Conservation (phyloP, 768 basidiomycete genomes). For the Rhodotorula diobovata region DNA sequence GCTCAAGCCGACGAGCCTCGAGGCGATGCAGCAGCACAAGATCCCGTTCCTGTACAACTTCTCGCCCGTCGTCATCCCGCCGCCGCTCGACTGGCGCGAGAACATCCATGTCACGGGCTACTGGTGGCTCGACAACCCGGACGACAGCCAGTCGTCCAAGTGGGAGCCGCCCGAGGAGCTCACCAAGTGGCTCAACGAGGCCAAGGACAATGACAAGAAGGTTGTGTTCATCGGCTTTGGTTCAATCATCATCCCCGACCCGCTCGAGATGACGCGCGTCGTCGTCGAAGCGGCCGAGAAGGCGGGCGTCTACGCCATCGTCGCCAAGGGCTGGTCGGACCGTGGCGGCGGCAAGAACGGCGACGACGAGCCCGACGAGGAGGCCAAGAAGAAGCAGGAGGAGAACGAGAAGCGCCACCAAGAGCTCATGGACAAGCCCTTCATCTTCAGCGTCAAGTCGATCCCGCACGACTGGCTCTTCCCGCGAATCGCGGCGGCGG, state of each 20-base stretch:
- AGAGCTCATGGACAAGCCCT: conserved; percentile 66
- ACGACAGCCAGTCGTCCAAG: conserved; percentile 66
- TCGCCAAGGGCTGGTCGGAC: conserved; percentile 98
- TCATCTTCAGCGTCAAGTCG: conserved; percentile 78
- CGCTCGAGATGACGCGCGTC: conserved; percentile 81
- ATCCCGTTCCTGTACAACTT: conserved; percentile 98
- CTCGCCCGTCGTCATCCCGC: conserved; percentile 65
- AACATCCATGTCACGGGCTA: conserved; percentile 97
- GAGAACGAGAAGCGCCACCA: conserved; percentile 56
- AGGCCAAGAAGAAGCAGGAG: conserved; percentile 45
- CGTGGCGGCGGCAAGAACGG: conserved; percentile 56
- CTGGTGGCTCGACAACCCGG: conserved; percentile 93
- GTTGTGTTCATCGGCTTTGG: conserved; percentile 97
- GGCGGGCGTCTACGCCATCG: conserved; percentile 83
- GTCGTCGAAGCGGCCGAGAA: conserved; percentile 81
- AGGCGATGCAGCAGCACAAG: conserved; percentile 95
- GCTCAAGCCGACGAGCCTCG: conserved; percentile 75
- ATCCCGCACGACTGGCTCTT: conserved; percentile 77
- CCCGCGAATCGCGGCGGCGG: conserved; percentile 86
- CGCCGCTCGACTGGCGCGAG: conserved; percentile 96
- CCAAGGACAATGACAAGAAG: conserved; percentile 71
- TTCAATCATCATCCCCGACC: conserved; percentile 93
- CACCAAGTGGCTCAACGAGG: conserved; percentile 72
- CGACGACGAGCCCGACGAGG: conserved; percentile 51
- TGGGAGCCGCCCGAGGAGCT: conserved; percentile 82